Base-by-base conservation (phyloP, 2,329 filamentous ascomycete genomes). In the Akanthomyces uredinophilus region DNA sequence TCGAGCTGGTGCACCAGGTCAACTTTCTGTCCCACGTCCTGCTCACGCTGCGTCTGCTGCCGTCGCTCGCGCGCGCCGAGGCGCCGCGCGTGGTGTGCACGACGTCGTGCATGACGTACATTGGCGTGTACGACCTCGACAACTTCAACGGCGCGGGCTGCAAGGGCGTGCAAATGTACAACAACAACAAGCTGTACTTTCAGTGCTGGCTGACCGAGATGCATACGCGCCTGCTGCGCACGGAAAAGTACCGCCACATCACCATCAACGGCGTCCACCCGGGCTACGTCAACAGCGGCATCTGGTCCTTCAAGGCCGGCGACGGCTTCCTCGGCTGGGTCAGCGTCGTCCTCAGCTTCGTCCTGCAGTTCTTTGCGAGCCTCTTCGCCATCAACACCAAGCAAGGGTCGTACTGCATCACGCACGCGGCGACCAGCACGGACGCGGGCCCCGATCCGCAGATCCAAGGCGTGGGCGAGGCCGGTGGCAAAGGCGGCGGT, bases 151-250 rank as follows among this genome's bases (percentile, higher is more conserved):
- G 65, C 39, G 63, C 64, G 20, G 59, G 54, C 39, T 58, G 64
- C 43, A 24, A 49, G 5, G 63, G 63, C 41, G 63, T 64, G n/a
- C 51, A 62, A 32, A 39, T 62, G 27, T 73, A 73, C 64, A 37
- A 61, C 13, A 71, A 73, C 64, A 73, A 72, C 66, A 73, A 73
- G 58, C 64, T 73, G 6, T 72, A 70, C 63, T 72, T 70, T 60
- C 71, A 73, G 63, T 67, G 67, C 51, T 73, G 70, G 70, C 64
- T 72, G 13, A 67, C 69, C 2, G 71, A 72, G 63, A 64, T 73
- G 47, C 70, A 73, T 55, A 43, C 55, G 2, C 69, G 70, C 6
- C 54, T 72, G 5, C 51, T 67, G 11, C 57, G 56, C 10, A 53
- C 66, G 16, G 47, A 61, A 8, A 63, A 66, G 22, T 70, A 69